phyloP scores from a whole-genome alignment of 129 eudicot species.

The Gnaphalium uliginosum region DNA sequence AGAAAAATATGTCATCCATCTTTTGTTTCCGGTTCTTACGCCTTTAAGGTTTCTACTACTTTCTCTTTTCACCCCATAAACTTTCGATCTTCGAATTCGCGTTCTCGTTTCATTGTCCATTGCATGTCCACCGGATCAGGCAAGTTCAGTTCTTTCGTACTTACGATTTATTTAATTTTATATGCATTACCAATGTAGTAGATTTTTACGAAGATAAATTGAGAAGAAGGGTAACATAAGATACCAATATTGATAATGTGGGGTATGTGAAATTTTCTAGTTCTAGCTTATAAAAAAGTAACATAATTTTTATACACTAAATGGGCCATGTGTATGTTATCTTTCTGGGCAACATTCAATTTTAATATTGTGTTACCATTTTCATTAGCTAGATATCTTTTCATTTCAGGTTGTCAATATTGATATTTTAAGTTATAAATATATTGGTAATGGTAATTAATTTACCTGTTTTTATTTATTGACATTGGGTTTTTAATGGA shows the following conservation, averaged over 20 bases:
- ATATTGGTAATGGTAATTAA: too few species aligned
- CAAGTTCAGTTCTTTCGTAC: neutral
- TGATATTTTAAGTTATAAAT: too few species aligned
- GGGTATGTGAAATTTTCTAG: neutral
- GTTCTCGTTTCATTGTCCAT: constrained; percentile 49
- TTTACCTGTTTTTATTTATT: neutral
- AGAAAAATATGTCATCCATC: constrained; percentile 33
- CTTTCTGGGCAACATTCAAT: too few species aligned
- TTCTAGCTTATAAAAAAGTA: neutral
- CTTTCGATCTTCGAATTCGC: constrained; percentile 37
- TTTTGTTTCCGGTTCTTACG: constrained; percentile 31
- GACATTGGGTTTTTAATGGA: constrained; percentile 13
- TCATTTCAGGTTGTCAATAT: too few species aligned
- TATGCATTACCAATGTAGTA: neutral
- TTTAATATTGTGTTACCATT: too few species aligned
- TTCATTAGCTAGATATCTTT: too few species aligned
- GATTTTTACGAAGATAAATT: neutral
- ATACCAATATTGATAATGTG: neutral
- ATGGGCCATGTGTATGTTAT: too few species aligned
- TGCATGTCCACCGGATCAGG: constrained; percentile 77
- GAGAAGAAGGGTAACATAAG: neutral
- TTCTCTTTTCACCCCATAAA: constrained; percentile 31
- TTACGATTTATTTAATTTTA: neutral
- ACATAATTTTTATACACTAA: too few species aligned
- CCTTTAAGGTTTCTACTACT: constrained; percentile 44